Evolutionary conservation across 768 basidiomycete genomes (phyloP), one percentile per base, ranked within the genome.

Genomic region (Rhodotorula sphaerocarpa): DNA sequence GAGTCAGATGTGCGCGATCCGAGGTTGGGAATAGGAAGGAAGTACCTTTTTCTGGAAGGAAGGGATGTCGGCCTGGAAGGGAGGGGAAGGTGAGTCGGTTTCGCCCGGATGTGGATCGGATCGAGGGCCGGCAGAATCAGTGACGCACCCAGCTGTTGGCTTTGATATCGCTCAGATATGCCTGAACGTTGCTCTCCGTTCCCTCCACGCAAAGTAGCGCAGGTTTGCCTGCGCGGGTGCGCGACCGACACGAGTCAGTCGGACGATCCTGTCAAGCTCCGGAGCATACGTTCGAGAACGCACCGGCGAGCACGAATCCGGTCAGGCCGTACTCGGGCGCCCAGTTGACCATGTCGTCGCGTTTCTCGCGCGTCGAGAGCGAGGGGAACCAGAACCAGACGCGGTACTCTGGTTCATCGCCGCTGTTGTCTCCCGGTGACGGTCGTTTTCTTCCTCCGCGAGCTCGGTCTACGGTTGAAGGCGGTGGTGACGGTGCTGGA

Each of bases 351-450:
- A 69, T 69, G 28, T 78, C 76, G 61, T 72, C 70, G 27, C 77
- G 65, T 58, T 78, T 77, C 54, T 74, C 74, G 43, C 65, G 64
- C 11, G 76, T 74, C 14, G 72, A 73, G 12, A 78, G 57, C 11
- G 71, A 70, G 14, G 75, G 75, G 60, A 78, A 74, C 74, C 74
- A 76, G 59, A 75, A 74, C 76, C 76, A 78, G 1, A 75, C 74
- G 27, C 77, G 59, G 50, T 73, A 65, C 44, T 65, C 71, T 31
- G 74, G 70, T 34, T 61, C 66, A 33, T 57, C 64, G 7, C 5
- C 41, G 20, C 30, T 28, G 12, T 16, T 54, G 23, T 7, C 61
- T 56, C 39, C 45, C 44, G 21, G 21, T 25, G 34, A 25, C 25
- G 36, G 15, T 28, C 39, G 25, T 11, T 20, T 27, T 33, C 30